Conservation (phyloP, 148 eudicot genomes). For the Linanthus parryae region DNA sequence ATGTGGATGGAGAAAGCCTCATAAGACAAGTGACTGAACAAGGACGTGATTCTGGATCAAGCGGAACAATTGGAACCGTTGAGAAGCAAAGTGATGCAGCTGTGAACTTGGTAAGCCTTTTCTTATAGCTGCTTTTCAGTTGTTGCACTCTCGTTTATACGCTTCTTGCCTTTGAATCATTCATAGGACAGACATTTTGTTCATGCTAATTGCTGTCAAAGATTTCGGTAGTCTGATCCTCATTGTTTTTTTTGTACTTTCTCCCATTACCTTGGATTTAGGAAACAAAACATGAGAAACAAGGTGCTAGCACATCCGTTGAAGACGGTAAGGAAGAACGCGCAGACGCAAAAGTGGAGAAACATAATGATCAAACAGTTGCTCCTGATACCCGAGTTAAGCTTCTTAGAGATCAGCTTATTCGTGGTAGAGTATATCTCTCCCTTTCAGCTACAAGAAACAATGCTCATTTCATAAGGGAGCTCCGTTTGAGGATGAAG, state of each 20-base stretch:
- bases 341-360: slow-evolving; percentile 25
- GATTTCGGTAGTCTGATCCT: not conserved
- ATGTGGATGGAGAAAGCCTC: slow-evolving; percentile 22
- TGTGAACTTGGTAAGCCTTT: slow-evolving; percentile 9
- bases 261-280: slow-evolving; percentile 4
- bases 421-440: slow-evolving; percentile 68
- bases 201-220: not conserved
- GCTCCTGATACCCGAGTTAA: slow-evolving; percentile 48
- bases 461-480: slow-evolving; percentile 82
- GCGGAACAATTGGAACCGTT: slow-evolving; percentile 4
- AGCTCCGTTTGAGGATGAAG: slow-evolving; percentile 71
- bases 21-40: slow-evolving; percentile 49
- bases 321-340: slow-evolving; percentile 19
- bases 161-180: slow-evolving; percentile 1
- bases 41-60: slow-evolving; percentile 3
- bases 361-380: slow-evolving; percentile 33
- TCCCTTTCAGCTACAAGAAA: slow-evolving; percentile 77
- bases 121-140: not conserved
- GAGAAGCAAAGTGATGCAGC: not conserved
- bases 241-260: not conserved
- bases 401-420: slow-evolving; percentile 80
- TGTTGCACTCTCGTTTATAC: slow-evolving; percentile 3
- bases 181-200: not conserved
- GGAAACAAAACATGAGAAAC: slow-evolving; percentile 28
- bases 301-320: slow-evolving; percentile 18